Base-by-base conservation (phyloP, 495 filamentous ascomycete species). In the Hapsidospora chrysogenum region DNA sequence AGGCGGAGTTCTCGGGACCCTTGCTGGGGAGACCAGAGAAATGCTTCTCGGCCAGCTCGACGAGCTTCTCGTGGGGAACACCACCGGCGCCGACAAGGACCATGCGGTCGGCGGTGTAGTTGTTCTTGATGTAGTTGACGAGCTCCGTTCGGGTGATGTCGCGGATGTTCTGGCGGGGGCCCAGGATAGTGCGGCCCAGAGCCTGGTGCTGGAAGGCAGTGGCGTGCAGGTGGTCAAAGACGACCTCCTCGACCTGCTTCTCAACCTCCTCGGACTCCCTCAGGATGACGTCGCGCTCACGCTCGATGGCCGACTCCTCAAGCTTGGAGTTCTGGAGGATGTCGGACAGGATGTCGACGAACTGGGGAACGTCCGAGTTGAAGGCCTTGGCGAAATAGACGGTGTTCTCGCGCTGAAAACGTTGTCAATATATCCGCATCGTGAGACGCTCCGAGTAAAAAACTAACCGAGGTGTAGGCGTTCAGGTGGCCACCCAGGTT, bases 401-500 rank as follows among this genome's bases (percentile, higher is more conserved):
- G 44, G 89, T 97, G 70, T 93, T 94, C 66, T 97, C 89, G 50
- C 89, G 79, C 83, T 95, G 50, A 32, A 35, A 11, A 9, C 7
- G 28, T 13, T 17, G 52, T 55, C 44, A 63, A 66, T 48, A 55
- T 49, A 2, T 18, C 18, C 45, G 15, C 41, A 28, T 14, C 17
- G 23, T 31, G 29, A 39, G 14, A 14, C 37, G 42, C 48, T 51
- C 44, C 15, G 22, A 39, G 41, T 48, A 40, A 45, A 44, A 42
- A 47, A 64, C 80, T 44, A 80, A 94, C 87, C 66, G 87, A 95
- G 50, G 89, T 99, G 69, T 99, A 99, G 48, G 89, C 89, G 60
- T 99, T 99, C 41, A 99, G 75, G 66, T 99, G 89, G 42, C 83
- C 89, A 53, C 89, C 89, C 85, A 96, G 93, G 65, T 99, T 96